Evolutionary conservation across 257 asterid species (phyloP), one percentile per base, ranked within the genome.

Genomic region (Solanum okadae): DNA sequence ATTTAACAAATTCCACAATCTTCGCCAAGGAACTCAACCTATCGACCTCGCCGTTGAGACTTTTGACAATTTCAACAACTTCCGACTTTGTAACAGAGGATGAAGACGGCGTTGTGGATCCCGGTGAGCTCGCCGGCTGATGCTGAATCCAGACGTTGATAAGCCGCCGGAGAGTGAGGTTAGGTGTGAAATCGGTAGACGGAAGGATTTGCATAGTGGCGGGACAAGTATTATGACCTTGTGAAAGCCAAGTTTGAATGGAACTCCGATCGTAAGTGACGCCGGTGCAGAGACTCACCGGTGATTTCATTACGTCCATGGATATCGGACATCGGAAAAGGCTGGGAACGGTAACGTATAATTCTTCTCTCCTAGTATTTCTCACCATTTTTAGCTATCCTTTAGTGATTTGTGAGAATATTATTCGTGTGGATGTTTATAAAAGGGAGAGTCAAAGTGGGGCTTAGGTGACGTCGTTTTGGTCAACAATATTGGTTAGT

Each of bases 271-370:
- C 99, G 92, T 96, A 96, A 4, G 99, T 96, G 88, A 95, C 96
- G 92, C 99, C 99, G 91, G 98, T 95, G 90, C 94, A 95, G 46
- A 96, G 95, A 33, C 98, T 95, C 65, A 96, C 98, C 89, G 98
- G 99, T 63, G 98, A 95, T 44, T 90, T 95, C 99, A 96, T 96
- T 72, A 96, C 96, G 91, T 96, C 98, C 98, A 96, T 94, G 0
- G 99, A 96, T 27, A 96, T 96, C 86, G 99, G 99, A 88, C 99
- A 96, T 59, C 99, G 98, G 93, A 94, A 95, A 44, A 91, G 88
- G 35, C 78, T 92, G 6, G 99, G 99, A 0, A 95, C 98, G 56
- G 98, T 91, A 4, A 96, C 94, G 93, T 89, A 90, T 88, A 95
- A 42, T 42, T 91, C 93, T 8, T 92, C 93, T 73, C 94, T 89